phyloP scores from a whole-genome alignment of 352 stramenopile genomes.

The Blastocystis sp. region DNA sequence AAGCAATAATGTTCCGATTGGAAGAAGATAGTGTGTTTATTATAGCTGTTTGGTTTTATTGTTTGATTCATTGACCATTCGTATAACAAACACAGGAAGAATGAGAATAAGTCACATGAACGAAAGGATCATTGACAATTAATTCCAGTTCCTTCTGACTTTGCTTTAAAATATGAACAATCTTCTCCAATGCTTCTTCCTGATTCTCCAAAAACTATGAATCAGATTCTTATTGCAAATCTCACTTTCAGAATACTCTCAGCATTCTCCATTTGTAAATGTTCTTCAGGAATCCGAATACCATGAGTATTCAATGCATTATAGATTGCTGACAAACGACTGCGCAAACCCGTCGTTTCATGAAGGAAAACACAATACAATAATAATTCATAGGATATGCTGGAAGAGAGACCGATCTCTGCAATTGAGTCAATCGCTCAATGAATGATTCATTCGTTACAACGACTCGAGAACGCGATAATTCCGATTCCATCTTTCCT shows the following conservation, averaged over 20 bases:
- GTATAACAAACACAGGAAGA: background rate
- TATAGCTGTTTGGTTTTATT: no score
- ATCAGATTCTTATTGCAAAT: background rate
- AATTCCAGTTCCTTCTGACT: slow-evolving; percentile 18
- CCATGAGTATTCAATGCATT: slow-evolving; percentile 28
- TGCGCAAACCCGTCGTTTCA: slow-evolving; percentile 4
- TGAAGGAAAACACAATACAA: background rate
- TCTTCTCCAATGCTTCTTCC: slow-evolving; percentile 31
- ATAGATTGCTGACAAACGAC: slow-evolving; percentile 5
- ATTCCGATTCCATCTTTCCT: slow-evolving; percentile 36
- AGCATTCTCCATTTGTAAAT: background rate
- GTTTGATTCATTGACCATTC: background rate
- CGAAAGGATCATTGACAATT: slow-evolving; percentile 36
- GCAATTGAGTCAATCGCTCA: background rate
- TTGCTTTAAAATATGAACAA: slow-evolving; percentile 30
- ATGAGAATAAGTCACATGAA: background rate
- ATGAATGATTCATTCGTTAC: slow-evolving; percentile 33
- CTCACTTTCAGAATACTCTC: slow-evolving; percentile 29
- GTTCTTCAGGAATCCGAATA: background rate
- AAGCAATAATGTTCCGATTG: slow-evolving; percentile 41
- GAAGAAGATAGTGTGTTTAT: background rate
- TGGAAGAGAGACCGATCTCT: background rate
- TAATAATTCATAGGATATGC: slow-evolving; percentile 48
- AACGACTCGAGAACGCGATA: background rate
- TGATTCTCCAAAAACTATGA: slow-evolving; percentile 45